A percentile compares a stretch with the other conserved stretches of the same genome.
These are phyloP conservation scores for Hypholoma fasciculare DNA, from an alignment of 768 basidiomycete genomes.

Conservation along the genomic window DNA sequence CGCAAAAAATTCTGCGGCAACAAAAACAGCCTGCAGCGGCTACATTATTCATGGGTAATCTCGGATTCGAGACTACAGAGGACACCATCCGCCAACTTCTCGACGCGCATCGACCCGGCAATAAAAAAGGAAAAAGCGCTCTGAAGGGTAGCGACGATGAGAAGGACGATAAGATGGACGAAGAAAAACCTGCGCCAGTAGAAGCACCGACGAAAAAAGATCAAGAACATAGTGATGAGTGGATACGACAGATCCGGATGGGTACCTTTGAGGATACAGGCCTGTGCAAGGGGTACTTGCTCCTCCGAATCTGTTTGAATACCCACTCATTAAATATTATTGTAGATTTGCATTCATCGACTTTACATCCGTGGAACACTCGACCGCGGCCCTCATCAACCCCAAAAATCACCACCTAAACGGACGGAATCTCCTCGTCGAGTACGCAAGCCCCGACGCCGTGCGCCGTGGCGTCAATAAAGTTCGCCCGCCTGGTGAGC, in stretches of 20 bases:
- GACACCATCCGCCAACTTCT: conserved; percentile 71
- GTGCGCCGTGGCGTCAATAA: conserved; percentile 72
- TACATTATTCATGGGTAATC: conserved; percentile 91
- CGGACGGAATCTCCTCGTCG: conserved; percentile 83
- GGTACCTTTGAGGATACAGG: conserved; percentile 97
- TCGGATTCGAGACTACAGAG: conserved; percentile 89
- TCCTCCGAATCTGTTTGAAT: no score
- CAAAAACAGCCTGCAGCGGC: conserved; percentile 86
- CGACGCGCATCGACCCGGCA: conserved; percentile 57
- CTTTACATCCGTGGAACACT: conserved; percentile 75
- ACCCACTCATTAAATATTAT: no score
- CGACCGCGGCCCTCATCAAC: conserved; percentile 81
- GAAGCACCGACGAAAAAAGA: neutral
- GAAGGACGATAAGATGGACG: conserved; percentile 16
- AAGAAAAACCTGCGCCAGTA: neutral
- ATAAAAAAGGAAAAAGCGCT: conserved; percentile 30
- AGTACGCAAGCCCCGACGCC: conserved; percentile 88
- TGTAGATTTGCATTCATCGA: conserved; percentile 92
- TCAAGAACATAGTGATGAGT: conserved; percentile 36
- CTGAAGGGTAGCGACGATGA: conserved; percentile 14
- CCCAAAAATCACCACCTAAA: conserved; percentile 82
- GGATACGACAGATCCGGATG: conserved; percentile 85
- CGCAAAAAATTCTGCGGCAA: conserved; percentile 70
- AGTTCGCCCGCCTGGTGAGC: conserved; percentile 3
- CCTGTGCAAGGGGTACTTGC: conserved; percentile 88